Base-by-base conservation (phyloP, 805 yeast genomes). In the Nakazawaea peltata region DNA sequence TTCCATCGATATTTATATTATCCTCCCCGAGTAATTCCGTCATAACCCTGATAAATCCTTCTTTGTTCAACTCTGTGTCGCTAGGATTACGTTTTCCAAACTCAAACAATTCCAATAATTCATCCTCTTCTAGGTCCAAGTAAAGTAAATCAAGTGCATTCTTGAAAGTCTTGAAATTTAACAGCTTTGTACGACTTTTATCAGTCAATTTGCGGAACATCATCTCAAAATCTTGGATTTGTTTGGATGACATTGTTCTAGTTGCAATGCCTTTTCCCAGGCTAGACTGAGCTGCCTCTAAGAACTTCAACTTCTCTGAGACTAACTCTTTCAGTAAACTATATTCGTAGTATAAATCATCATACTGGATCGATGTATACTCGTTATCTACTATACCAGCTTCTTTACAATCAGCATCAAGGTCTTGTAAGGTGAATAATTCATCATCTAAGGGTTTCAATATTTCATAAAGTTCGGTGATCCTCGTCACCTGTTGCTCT, bases 141-240 rank as follows among this genome's bases (percentile, higher is more conserved):
- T 70, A 69, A 17, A 68, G 48, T 27, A 60, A 50, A n/a, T 58
- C 57, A 39, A 69, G 46, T 2, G 71, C 67, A 0, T 59, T 61
- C 3, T 56, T 49, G 40, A 70, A 71, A 45, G 70, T 75, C 9
- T 41, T 32, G 36, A 62, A 62, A 23, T 56, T 54, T 35, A 70
- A 48, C 24, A 56, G 50, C 26, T 58, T 56, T 37, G 60, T 61
- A 30, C 52, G 52, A 1, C 59, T 56, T 22, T 47, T 51, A 1
- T 59, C 56, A 38, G 55, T 59, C 38, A 63, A 63, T 39, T 58
- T 61, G 9, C 67, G 47, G 41, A 71, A 70, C 12, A 66, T 59
- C 4, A 62, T 46, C 41, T 65, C 69, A 43, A 64, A 64, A 36
- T 67, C 69, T 29, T 59, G 67, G 15, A 60, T 41, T 34, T 61